Percentiles rank a stretch among this genome's conserved stretches.
Evolutionary conservation across 148 eudicot species (phyloP).

Genomic region (Oxyria digyna): DNA sequence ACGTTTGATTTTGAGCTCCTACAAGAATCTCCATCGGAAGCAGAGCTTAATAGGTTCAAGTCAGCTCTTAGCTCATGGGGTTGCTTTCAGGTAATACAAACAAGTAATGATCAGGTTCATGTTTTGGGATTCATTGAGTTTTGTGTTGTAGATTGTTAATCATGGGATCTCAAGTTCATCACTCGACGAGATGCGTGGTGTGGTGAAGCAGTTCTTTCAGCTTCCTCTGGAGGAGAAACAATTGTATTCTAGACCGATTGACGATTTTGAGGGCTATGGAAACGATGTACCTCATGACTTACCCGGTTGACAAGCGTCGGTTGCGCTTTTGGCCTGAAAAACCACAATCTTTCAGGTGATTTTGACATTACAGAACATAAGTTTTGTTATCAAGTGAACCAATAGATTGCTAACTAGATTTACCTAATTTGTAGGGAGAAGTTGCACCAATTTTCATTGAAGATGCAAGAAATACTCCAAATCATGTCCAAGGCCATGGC

Average conservation of each 20-base stretch:
- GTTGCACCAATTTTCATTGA: constrained; percentile 17
- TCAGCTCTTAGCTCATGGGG: constrained; percentile 1
- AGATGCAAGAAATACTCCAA: constrained; percentile 10
- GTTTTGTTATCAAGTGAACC: constrained; percentile 5
- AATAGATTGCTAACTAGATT: constrained; percentile 10
- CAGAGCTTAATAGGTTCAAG: background rate
- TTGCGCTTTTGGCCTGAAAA: constrained; percentile 41
- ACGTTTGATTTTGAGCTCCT: background rate
- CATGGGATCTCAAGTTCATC: constrained; percentile 44
- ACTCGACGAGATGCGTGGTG: constrained; percentile 36
- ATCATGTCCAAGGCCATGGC: constrained; percentile 23
- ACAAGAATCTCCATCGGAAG: background rate
- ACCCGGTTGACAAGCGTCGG: constrained; percentile 32
- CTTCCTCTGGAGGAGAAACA: constrained; percentile 47
- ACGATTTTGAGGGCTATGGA: constrained; percentile 50
- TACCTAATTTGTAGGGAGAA: constrained; percentile 6
- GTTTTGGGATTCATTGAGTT: background rate
- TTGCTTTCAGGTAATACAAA: background rate
- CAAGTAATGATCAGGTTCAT: too few relatives aligned
- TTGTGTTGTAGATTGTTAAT: constrained; percentile 14
- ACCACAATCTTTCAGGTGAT: constrained; percentile 20
- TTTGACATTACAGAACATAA: too few relatives aligned
- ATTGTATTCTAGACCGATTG: constrained; percentile 20
- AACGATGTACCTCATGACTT: constrained; percentile 37
- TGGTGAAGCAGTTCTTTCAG: constrained; percentile 37